Percentiles rank a stretch among this genome's conserved stretches.
phyloP scores from a whole-genome alignment of 768 basidiomycete species.

The Vishniacozyma victoriae region DNA sequence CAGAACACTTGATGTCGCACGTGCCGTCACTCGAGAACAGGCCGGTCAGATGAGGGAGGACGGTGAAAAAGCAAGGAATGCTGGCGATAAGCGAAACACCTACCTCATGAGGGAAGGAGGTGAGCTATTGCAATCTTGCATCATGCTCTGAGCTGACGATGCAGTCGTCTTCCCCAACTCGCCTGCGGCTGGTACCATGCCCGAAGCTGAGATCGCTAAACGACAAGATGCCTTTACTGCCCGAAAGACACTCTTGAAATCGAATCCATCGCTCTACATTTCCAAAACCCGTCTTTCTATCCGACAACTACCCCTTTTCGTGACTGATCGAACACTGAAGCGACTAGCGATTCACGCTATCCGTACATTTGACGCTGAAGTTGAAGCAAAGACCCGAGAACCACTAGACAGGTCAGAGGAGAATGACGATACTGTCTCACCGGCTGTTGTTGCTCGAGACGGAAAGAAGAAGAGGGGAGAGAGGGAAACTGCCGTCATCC shows the following conservation, averaged over 20 bases:
- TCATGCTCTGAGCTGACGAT: background rate
- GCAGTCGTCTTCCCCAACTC: slow-evolving; percentile 85
- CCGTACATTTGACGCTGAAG: slow-evolving; percentile 72
- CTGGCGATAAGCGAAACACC: slow-evolving; percentile 89
- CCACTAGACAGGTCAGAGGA: slow-evolving; percentile 69
- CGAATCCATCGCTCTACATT: slow-evolving; percentile 89
- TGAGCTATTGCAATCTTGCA: slow-evolving; percentile 46
- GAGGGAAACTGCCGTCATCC: slow-evolving; percentile 60
- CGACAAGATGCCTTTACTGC: slow-evolving; percentile 80
- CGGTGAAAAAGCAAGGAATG: slow-evolving; percentile 66
- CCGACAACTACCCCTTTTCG: slow-evolving; percentile 85
- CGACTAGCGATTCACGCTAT: slow-evolving; percentile 76
- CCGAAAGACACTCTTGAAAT: slow-evolving; percentile 71
- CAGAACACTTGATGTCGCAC: slow-evolving; percentile 80
- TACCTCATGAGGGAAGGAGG: slow-evolving; percentile 96
- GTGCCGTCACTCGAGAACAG: slow-evolving; percentile 83
- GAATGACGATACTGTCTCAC: slow-evolving; percentile 49
- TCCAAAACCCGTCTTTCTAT: slow-evolving; percentile 90
- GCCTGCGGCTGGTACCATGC: slow-evolving; percentile 66
- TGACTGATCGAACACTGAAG: slow-evolving; percentile 81
- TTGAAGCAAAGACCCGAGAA: slow-evolving; percentile 58
- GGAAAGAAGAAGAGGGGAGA: slow-evolving; percentile 47
- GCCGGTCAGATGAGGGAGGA: slow-evolving; percentile 84
- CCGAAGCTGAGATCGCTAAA: slow-evolving; percentile 72
- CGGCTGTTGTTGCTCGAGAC: slow-evolving; percentile 43